Percentiles rank a stretch among this genome's conserved stretches.
Conservation (phyloP, 1,139 yeast genomes). For the Geotrichum restrictum region DNA sequence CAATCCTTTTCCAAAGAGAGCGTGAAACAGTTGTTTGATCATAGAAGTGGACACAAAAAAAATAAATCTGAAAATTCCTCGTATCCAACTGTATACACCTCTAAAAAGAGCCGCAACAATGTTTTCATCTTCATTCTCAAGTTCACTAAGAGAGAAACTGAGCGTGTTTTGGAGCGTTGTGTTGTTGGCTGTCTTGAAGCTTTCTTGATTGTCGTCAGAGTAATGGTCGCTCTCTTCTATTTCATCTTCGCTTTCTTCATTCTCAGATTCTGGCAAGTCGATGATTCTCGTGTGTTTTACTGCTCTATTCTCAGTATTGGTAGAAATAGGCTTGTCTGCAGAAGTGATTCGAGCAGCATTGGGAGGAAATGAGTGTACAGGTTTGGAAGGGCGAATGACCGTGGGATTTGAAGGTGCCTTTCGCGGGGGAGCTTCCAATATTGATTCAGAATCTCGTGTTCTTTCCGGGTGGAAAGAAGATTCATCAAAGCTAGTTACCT, state of each 20-base stretch:
- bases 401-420: not conserved
- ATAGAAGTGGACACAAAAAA: conserved; percentile 5
- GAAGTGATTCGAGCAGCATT: not conserved
- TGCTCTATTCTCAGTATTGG: not conserved
- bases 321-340: not conserved
- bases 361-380: not conserved
- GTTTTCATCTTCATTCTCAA: conserved; percentile 10
- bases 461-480: not conserved
- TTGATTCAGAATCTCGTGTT: too few relatives aligned
- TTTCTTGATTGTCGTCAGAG: conserved; percentile 2
- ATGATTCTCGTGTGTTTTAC: conserved; percentile 1
- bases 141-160: conserved; percentile 7
- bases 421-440: not conserved
- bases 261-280: conserved; percentile 5
- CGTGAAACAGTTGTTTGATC: not conserved
- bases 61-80: not conserved
- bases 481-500: not conserved
- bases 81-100: not conserved
- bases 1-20: not conserved
- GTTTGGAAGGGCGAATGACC: not conserved
- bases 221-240: not conserved
- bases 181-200: conserved; percentile 6
- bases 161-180: conserved; percentile 10
- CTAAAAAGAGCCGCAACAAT: conserved; percentile 6
- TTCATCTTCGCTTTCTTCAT: conserved; percentile 2